Conservation (phyloP, 1,284 basidiomycete genomes). For the Marasmius fiardii region DNA sequence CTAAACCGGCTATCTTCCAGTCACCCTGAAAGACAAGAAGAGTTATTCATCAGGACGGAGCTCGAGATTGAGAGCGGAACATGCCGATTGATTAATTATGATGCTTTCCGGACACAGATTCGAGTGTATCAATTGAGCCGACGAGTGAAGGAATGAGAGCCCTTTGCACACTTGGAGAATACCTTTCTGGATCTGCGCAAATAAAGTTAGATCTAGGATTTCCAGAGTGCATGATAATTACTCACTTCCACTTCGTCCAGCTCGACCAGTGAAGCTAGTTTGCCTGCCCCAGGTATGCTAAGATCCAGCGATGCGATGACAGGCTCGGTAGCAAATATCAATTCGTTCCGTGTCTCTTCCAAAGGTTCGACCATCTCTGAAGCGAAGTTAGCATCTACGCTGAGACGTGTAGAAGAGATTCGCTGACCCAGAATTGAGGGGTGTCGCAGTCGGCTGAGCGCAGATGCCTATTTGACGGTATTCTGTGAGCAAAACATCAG, state of each 20-base stretch:
- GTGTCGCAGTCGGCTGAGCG: constrained; percentile 85
- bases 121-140: constrained; percentile 88
- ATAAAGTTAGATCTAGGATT: constrained; percentile 8
- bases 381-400: not conserved
- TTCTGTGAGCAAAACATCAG: constrained; percentile 3
- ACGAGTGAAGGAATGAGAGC: constrained; percentile 88
- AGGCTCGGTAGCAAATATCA: constrained; percentile 93
- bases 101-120: constrained; percentile 87
- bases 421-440: constrained; percentile 84
- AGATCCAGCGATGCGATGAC: constrained; percentile 76
- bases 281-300: constrained; percentile 64
- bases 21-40: constrained; percentile 68
- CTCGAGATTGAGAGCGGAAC: constrained; percentile 25
- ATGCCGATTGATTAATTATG: constrained; percentile 82
- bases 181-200: constrained; percentile 90
- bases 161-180: constrained; percentile 93
- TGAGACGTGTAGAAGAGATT: not conserved
- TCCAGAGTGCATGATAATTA: constrained; percentile 12
- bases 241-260: constrained; percentile 88
- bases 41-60: constrained; percentile 5
- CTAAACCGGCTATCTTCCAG: constrained; percentile 95
- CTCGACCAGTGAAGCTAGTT: constrained; percentile 58
- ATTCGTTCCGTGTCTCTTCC: constrained; percentile 86
- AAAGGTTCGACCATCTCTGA: constrained; percentile 97
- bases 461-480: constrained; percentile 61